Evolutionary conservation across 192 early-diverging fungal species (phyloP), one percentile per base, ranked within the genome.

Genomic region (Entomortierella chlamydospora): DNA sequence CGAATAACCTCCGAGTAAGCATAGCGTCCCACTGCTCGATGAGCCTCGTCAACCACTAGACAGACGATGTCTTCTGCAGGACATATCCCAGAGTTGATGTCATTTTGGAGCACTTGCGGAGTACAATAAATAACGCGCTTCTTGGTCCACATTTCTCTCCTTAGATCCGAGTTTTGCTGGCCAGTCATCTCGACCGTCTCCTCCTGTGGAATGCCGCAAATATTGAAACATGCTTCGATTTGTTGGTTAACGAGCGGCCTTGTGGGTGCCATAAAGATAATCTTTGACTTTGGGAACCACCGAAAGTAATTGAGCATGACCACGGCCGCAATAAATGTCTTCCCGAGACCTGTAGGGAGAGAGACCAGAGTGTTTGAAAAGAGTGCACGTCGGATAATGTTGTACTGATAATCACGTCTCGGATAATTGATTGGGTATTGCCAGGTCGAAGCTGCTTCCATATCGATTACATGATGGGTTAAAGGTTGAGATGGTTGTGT

Each of bases 251-350:
- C 97, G 2, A 98, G 87, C 17, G 97, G 95, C 68, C 91, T 90
- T 12, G 97, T 98, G 0, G 97, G 97, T 0, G 95, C 97, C 87
- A 96, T 91, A 64, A 97, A 98, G 13, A 98, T 83, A 26, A 95
- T 90, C 51, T 93, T 89, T 5, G 89, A 87, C 56, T 91, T 80
- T 8, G 96, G 94, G 72, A 98, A 98, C 97, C 97, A 98, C 18
- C 94, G 90, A 60, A 88, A 93, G 73, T 91, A 90, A 70, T 97
- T 97, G 43, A 84, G 91, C 94, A 98, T 97, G 0, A 97, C 92
- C 0, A 98, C 97, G 7, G 95, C 95, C 0, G 97, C 97, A 74
- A 98, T 95, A 67, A 98, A 90, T 1, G 97, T 98, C 81, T 98
- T 98, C 52, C 97, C 97, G 58, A 97, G 86, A 52, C 95, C 95